Base-by-base conservation (phyloP, 768 basidiomycete species). In the Leccinellum albellum region DNA sequence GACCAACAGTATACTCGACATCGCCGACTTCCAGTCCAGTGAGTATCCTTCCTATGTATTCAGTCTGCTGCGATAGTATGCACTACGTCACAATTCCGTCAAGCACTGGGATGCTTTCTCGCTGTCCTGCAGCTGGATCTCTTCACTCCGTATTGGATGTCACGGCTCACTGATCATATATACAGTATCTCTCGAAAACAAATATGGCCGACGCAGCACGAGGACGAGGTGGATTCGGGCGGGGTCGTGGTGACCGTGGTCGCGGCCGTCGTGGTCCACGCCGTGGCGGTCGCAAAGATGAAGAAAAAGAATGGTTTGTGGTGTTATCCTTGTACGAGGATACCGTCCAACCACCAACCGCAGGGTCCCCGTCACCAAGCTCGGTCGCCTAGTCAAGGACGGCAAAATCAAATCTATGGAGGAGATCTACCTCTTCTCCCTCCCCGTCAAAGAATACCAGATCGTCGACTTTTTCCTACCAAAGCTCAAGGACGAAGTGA, bases 391-490 rank as follows among this genome's bases (percentile, higher is more conserved):
- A 70, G 95, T 98, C 46, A 98, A 97, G 79, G 97, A 98, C 68
- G 96, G 96, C 66, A 98, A 98, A 81, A 98, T 99, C 81, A 98
- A 96, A 79, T 97, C 94, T 49, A 95, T 99, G 85, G 97, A 99
- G 75, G 97, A 99, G 74, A 98, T 98, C 77, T 99, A 98, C 79
- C 94, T 99, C 72, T 99, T 98, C 87, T 99, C 97, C 26, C 89
- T 99, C 62, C 95, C 96, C 59, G 91, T 99, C 77, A 99, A 98
- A 80, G 97, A 99, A 79, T 98, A 79, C 83, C 97, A 99, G 78
- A 97, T 99, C 77, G 89, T 99, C 82, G 97, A 99, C 81, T 87
- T 89, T 75, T 98, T 99, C 92, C 85, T 98, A 49, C 97, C 97
- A 67, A 91, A 92, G 74, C 90, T 99, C 79, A 99, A 99, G 84